Evolutionary conservation across 176 grass and related monocot species (phyloP), one percentile per base, ranked within the genome.

Genomic region (Cenchrus purpureus): DNA sequence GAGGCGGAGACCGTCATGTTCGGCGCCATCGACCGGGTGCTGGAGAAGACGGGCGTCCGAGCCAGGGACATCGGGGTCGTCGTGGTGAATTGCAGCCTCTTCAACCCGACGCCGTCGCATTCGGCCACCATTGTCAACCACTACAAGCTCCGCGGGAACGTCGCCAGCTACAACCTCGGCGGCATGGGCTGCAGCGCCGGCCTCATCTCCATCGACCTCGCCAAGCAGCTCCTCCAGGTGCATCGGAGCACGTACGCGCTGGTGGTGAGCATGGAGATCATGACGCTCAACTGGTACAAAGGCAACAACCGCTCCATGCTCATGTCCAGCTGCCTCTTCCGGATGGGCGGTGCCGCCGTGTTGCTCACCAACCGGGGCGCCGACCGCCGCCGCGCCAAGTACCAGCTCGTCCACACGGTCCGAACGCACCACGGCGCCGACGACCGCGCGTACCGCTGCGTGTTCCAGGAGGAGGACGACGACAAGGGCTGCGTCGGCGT

Each of bases 231-330:
- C 2, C 51, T 53, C 51, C 51, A 53, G 51, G 95, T 91, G 66
- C 95, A 91, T 54, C 77, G 89, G 45, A 93, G 91, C 85, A 90
- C 89, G 20, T 95, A 95, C 84, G 95, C 95, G 2, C 67, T 98
- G 87, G 92, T 98, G 76, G 92, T 98, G 54, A 98, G 95, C 82
- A 93, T 91, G 92, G 95, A 98, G 89, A 98, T 93, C 91, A 95
- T 98, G 79, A 95, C 95, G 31, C 86, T 98, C 0, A 98, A 98
- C 83, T 93, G 95, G 92, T 98, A 98, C 85, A 83, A 85, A 87
- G 92, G 95, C 29, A 98, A 98, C 80, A 91, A 90, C 89, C 92
- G 92, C 12, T 91, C 95, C 4, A 98, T 98, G 95, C 92, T 98
- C 44, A 86, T 98, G 82, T 95, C 53, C 53, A 55, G 10, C 53